phyloP scores from a whole-genome alignment of 148 eudicot genomes.

The Nyssa sinensis region DNA sequence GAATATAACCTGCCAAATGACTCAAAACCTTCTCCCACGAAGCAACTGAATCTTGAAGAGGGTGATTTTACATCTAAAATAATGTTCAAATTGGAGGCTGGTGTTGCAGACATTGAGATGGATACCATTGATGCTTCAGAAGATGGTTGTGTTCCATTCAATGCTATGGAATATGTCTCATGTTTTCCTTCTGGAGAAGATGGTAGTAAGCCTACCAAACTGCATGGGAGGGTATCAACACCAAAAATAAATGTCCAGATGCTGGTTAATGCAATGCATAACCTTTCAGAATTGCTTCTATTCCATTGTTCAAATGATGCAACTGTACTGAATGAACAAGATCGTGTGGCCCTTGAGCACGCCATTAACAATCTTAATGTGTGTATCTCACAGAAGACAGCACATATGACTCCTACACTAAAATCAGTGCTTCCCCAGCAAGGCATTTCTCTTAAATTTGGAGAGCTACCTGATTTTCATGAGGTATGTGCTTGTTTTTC shows the following conservation, averaged over 20 bases:
- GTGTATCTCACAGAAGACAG: constrained; percentile 37
- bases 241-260: constrained; percentile 47
- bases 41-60: constrained; percentile 23
- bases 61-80: too few relatives aligned
- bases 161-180: constrained; percentile 26
- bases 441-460: constrained; percentile 9
- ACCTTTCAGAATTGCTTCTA: constrained; percentile 63
- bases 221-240: constrained; percentile 15
- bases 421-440: constrained; percentile 22
- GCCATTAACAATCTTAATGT: constrained; percentile 58
- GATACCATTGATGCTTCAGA: constrained; percentile 22
- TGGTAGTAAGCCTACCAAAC: constrained; percentile 16
- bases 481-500: constrained; percentile 18
- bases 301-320: constrained; percentile 34
- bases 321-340: constrained; percentile 37
- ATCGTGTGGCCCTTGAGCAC: constrained; percentile 36
- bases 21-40: constrained; percentile 22
- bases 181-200: constrained; percentile 34
- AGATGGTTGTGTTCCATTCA: constrained; percentile 23
- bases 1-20: constrained; percentile 19
- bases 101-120: constrained; percentile 19
- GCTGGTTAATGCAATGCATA: constrained; percentile 55
- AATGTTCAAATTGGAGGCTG: neutral
- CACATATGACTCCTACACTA: constrained; percentile 14
- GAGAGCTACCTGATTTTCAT: constrained; percentile 19